Percentiles rank a stretch among this genome's conserved stretches.
Conservation (phyloP, 768 basidiomycete genomes). For the Dentipellis sp. region DNA sequence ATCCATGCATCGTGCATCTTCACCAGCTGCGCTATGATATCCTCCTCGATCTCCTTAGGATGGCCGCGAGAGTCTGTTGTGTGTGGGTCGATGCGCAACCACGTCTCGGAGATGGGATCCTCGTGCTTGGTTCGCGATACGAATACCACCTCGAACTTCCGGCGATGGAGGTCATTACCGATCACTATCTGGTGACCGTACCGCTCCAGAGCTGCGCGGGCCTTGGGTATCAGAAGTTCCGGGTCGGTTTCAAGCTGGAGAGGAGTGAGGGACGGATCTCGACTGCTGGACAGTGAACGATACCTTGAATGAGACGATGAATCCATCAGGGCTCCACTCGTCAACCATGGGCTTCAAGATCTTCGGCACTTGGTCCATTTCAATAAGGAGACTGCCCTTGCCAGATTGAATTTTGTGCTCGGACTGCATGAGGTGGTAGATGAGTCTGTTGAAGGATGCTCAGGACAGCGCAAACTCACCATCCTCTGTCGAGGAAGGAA, state of each 20-base stretch:
- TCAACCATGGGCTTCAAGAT: conserved; percentile 87
- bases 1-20: conserved; percentile 71
- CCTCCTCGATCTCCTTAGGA: conserved; percentile 83
- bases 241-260: conserved; percentile 90
- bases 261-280: neutral
- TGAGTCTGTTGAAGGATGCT: neutral
- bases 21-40: conserved; percentile 74
- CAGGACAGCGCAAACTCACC: conserved; percentile 38
- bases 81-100: conserved; percentile 50
- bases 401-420: conserved; percentile 99
- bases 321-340: conserved; percentile 88
- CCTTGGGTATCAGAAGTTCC: conserved; percentile 80
- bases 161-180: conserved; percentile 86
- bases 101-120: conserved; percentile 40
- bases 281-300: neutral
- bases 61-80: conserved; percentile 21
- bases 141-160: conserved; percentile 91
- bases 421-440: conserved; percentile 42
- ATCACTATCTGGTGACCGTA: conserved; percentile 98
- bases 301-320: conserved; percentile 96
- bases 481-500: conserved; percentile 88
- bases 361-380: conserved; percentile 99
- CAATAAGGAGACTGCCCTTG: conserved; percentile 85
- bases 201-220: conserved; percentile 75
- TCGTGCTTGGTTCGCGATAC: conserved; percentile 43